Evolutionary conservation across 1,284 basidiomycete species (phyloP), one percentile per base, ranked within the genome.

Genomic region (Moesziomyces parantarcticus): DNA sequence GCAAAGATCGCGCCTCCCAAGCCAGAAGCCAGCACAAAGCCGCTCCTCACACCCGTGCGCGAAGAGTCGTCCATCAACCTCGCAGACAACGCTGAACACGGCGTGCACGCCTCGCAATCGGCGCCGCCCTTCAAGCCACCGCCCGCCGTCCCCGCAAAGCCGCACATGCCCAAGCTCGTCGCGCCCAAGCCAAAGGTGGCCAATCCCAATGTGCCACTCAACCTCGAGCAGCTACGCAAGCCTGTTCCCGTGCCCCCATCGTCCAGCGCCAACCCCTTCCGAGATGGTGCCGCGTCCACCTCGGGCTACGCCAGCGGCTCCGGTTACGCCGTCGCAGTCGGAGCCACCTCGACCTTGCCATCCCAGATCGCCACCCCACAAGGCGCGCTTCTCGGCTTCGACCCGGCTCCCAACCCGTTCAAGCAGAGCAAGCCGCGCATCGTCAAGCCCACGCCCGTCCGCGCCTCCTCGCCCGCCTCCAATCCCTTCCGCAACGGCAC

Each of bases 371-470:
- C 72, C 34, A 60, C 63, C 13, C 51, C 70, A 5, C 54, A 60
- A 0, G 57, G 45, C 29, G 65, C 67, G 18, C 58, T 81, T 23
- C 63, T 68, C 14, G 79, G 79, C 40, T 81, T 81, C 51, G 77
- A 81, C 32, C 79, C 79, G 3, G 76, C 76, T 14, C 75, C 76
- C 7, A 78, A 80, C 20, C 76, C 78, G 22, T 79, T 81, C 69
- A 81, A 79, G 60, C 76, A 79, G 66, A 72, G 56, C 59, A 78
- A 79, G 51, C 79, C 79, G 1, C 67, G 79, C n/a, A 60, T 80
- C 23, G 78, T 81, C 53, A 69, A 69, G 49, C 79, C 79, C 1
- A 80, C 78, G 1, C 79, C 79, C 8, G 76, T 81, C 16, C 74
- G 74, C n/a, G 70, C 71, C n/a, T 73, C 74, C 18, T 69, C 70